A percentile compares a stretch with the other conserved stretches of the same genome.
Evolutionary conservation across 805 yeast genomes (phyloP).

Genomic region (Saccharomycopsis olivae): DNA sequence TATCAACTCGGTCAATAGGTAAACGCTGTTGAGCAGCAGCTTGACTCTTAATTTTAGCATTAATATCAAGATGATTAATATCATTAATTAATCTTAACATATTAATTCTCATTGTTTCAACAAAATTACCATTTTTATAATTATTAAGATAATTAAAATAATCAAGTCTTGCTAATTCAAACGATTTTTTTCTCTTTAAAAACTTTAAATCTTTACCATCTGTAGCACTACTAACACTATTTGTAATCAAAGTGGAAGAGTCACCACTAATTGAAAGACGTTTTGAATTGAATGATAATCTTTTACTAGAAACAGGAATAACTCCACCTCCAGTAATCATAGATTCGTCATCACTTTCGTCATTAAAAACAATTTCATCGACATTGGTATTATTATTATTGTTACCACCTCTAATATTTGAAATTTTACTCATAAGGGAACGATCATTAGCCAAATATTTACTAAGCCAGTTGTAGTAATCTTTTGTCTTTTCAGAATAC

Average conservation of each 20-base stretch:
- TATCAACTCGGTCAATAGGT: background rate
- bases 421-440: background rate
- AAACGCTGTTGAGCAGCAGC: no score
- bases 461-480: slow-evolving; percentile 15
- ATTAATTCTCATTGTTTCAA: slow-evolving; percentile 4
- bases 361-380: background rate
- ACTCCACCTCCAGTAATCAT: background rate
- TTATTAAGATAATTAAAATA: slow-evolving; percentile 32
- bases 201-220: slow-evolving; percentile 27
- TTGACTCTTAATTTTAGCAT: background rate
- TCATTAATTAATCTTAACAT: slow-evolving; percentile 11
- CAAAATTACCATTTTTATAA: slow-evolving; percentile 20
- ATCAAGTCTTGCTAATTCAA: slow-evolving; percentile 35
- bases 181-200: slow-evolving; percentile 27
- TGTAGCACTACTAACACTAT: background rate
- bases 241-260: background rate
- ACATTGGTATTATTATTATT: background rate
- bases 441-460: slow-evolving; percentile 11
- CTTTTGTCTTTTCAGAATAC: slow-evolving; percentile 12
- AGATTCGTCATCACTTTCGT: slow-evolving; percentile 3
- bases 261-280: slow-evolving; percentile 3
- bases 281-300: slow-evolving; percentile 9
- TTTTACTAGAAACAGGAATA: background rate
- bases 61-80: slow-evolving; percentile 3
- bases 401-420: background rate